Evolutionary conservation across 345 rosid species (phyloP), one percentile per base, ranked within the genome.

Genomic region (Nasturtium officinale): DNA sequence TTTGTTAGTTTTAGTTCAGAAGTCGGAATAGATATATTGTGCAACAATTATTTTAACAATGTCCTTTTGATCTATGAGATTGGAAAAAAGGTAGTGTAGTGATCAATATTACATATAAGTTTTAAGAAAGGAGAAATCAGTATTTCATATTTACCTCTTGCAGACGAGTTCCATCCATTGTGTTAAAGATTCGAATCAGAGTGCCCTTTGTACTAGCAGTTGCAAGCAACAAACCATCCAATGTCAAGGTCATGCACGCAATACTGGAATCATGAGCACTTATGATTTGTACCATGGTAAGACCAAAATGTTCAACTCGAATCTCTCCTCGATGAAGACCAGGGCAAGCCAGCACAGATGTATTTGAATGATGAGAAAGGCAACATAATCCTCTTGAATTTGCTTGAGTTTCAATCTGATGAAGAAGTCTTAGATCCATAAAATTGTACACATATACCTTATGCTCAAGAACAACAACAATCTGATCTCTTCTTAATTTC

Each of bases 131-230:
- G 47, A 16, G 28, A 56, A 42, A 56, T 16, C 53, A 57, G n/a
- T 26, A 28, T n/a, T 59, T 21, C 7, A 70, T 59, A 59, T 21
- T 28, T 32, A 92, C 97, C 97, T 93, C 97, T 80, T 89, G 97
- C 77, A 87, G 76, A 59, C 79, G 85, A 79, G 92, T 86, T 43
- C 98, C 98, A 61, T 93, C 98, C 89, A 93, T 77, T 9, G 97
- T 90, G 81, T 90, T 93, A 81, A 87, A 93, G 74, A 93, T 90
- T 82, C 98, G 87, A 59, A 87, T 85, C 81, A 93, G 80, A 16
- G 97, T 93, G 56, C 96, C 98, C 79, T 78, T 90, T 33, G 85
- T 80, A 83, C 96, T 92, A 15, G 96, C 96, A 75, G 96, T 92
- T 18, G 96, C 96, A 11, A 92, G 98, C 72, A 92, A 86, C 58